Evolutionary conservation across 192 early-diverging fungal species (phyloP).

Genomic region (Backusella parvicylindrica): DNA sequence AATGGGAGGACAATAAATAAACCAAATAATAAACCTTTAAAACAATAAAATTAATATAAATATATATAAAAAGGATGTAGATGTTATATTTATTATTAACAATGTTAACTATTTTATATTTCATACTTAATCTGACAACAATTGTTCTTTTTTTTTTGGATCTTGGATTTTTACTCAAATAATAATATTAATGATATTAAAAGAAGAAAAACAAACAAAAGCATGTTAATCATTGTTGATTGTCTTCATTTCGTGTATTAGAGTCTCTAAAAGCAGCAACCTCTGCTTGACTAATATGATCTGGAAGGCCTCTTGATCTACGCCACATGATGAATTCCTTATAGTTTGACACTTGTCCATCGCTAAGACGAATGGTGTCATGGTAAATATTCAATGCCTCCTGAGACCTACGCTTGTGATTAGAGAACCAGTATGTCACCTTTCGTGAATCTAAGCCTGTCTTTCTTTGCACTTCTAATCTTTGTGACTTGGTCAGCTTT

Average conservation of each 20-base stretch:
- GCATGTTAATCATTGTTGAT: neutral
- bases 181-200: neutral
- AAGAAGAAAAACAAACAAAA: too few species aligned
- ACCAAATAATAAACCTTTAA: neutral
- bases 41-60: neutral
- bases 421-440: slow-evolving; percentile 31
- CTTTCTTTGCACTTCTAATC: neutral
- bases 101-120: too few species aligned
- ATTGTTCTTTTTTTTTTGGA: too few species aligned
- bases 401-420: slow-evolving; percentile 18
- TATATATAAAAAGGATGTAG: neutral
- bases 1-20: neutral
- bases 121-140: too few species aligned
- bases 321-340: neutral
- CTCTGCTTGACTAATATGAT: neutral
- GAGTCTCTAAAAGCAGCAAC: neutral
- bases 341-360: neutral
- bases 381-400: neutral
- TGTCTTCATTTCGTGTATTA: neutral
- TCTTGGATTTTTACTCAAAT: neutral
- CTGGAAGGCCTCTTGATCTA: neutral
- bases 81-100: too few species aligned
- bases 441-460: slow-evolving; percentile 20
- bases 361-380: neutral
- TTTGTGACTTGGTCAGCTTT: slow-evolving; percentile 16